Evolutionary conservation across 2,329 filamentous ascomycete species (phyloP).

Genomic region (Colletotrichum sp.): DNA sequence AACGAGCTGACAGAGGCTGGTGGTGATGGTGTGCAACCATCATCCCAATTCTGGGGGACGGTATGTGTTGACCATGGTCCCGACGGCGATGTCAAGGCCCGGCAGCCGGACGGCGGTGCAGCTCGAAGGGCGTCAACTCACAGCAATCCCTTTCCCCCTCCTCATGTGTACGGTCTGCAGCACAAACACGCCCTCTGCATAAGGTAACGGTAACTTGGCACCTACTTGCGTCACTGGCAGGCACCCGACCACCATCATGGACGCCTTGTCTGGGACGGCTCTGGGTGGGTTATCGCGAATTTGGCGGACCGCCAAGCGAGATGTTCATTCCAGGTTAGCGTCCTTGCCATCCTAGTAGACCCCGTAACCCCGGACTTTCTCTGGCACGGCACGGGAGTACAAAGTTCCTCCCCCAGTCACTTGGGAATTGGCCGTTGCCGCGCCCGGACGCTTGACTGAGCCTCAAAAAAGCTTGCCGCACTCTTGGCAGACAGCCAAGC

Average conservation of each 20-base stretch:
- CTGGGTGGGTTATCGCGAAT: background rate
- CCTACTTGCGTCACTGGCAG: background rate
- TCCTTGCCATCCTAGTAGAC: background rate
- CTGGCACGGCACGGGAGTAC: background rate
- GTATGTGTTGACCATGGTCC: background rate
- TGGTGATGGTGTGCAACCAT: background rate
- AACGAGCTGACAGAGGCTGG: background rate
- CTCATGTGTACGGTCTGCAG: background rate
- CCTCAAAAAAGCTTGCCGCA: background rate
- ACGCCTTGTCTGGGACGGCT: background rate
- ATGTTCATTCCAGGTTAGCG: background rate
- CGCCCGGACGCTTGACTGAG: background rate
- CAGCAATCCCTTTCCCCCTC: background rate
- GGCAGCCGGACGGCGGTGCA: background rate
- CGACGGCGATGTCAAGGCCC: background rate
- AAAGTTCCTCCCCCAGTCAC: background rate
- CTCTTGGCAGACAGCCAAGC: constrained; percentile 2
- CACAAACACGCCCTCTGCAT: background rate
- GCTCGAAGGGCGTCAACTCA: background rate
- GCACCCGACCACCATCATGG: background rate
- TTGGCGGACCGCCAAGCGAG: background rate
- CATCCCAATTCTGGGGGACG: background rate
- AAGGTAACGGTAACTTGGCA: background rate
- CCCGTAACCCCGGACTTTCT: background rate
- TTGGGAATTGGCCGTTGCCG: background rate